These are phyloP conservation scores for Cadophora malorum DNA, from an alignment of 2,329 filamentous ascomycete genomes.

Conservation along the genomic window DNA sequence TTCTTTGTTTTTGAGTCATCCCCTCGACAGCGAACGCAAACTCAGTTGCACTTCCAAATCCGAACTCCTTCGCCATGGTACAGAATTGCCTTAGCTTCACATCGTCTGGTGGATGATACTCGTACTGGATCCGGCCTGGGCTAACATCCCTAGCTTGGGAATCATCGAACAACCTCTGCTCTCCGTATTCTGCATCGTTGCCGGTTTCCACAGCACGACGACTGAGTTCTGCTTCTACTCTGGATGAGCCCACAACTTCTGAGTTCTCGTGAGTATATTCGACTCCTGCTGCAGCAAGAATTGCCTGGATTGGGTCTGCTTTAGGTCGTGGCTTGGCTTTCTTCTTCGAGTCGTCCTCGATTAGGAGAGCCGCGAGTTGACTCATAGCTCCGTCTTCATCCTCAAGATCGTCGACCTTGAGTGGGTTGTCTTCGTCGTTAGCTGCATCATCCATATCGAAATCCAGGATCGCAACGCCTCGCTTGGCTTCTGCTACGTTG, in stretches of 20 bases:
- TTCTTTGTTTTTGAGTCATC: conserved; percentile 84
- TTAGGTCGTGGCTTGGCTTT: conserved; percentile 51
- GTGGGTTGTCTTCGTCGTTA: conserved; percentile 56
- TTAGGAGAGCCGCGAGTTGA: conserved; percentile 70
- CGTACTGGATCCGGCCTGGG: conserved; percentile 40
- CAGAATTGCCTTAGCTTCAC: conserved; percentile 87
- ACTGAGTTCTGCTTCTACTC: conserved; percentile 85
- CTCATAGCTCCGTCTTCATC: conserved; percentile 68
- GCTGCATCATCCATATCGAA: conserved; percentile 71
- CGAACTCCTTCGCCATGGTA: conserved; percentile 82
- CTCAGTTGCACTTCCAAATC: conserved; percentile 76
- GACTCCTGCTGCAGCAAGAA: conserved; percentile 85
- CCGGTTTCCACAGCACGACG: conserved; percentile 63
- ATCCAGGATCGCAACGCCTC: conserved; percentile 80
- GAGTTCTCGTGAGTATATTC: conserved; percentile 97
- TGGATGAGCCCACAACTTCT: conserved; percentile 91
- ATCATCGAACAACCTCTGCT: conserved; percentile 64
- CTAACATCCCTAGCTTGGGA: conserved; percentile 44
- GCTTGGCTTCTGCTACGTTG: conserved; percentile 91
- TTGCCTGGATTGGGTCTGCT: conserved; percentile 83
- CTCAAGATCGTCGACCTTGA: conserved; percentile 53
- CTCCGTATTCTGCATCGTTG: conserved; percentile 54
- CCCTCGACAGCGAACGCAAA: conserved; percentile 91
- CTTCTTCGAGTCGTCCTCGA: conserved; percentile 54
- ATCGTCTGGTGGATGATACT: conserved; percentile 68